Percentiles rank a stretch among this genome's conserved stretches.
Evolutionary conservation across 2,329 filamentous ascomycete genomes (phyloP).

Genomic region (Fusarium sp.): DNA sequence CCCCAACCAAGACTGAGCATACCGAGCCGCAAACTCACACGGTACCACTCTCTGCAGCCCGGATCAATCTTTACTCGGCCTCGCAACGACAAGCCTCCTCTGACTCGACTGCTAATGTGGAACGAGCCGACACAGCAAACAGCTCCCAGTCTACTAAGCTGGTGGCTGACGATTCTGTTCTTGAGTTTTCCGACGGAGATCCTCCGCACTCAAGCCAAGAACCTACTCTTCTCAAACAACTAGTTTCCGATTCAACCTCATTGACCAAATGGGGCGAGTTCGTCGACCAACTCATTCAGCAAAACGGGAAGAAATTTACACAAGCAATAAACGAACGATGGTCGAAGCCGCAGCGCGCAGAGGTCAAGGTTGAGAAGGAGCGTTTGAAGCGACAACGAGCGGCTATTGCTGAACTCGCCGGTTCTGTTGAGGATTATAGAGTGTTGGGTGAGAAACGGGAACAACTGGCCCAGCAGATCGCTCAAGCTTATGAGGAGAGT

Average conservation of each 20-base stretch:
- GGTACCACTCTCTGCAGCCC: neutral
- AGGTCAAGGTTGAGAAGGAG: slow-evolving; percentile 65
- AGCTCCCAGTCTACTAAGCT: slow-evolving; percentile 28
- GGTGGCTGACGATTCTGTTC: slow-evolving; percentile 13
- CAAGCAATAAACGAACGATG: slow-evolving; percentile 62
- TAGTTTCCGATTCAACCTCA: slow-evolving; percentile 50
- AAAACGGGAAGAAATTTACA: slow-evolving; percentile 64
- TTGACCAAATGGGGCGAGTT: slow-evolving; percentile 55
- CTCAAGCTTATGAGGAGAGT: slow-evolving; percentile 64
- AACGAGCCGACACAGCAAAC: neutral
- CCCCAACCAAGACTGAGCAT: slow-evolving; percentile 1
- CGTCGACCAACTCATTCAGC: slow-evolving; percentile 59
- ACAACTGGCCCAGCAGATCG: slow-evolving; percentile 61
- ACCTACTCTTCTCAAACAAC: slow-evolving; percentile 46
- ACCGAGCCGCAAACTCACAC: neutral
- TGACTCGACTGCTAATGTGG: slow-evolving; percentile 14
- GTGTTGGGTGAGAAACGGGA: slow-evolving; percentile 61
- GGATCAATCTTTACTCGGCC: slow-evolving; percentile 10
- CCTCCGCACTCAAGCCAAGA: slow-evolving; percentile 15
- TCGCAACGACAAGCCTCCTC: slow-evolving; percentile 33
- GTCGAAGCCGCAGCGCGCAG: slow-evolving; percentile 60
- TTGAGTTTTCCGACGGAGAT: neutral
- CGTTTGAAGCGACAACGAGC: slow-evolving; percentile 61
- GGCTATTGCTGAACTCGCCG: slow-evolving; percentile 58
- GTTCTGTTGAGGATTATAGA: slow-evolving; percentile 59